Base-by-base conservation (phyloP, 2,329 filamentous ascomycete species). In the Talaromyces funiculosus region DNA sequence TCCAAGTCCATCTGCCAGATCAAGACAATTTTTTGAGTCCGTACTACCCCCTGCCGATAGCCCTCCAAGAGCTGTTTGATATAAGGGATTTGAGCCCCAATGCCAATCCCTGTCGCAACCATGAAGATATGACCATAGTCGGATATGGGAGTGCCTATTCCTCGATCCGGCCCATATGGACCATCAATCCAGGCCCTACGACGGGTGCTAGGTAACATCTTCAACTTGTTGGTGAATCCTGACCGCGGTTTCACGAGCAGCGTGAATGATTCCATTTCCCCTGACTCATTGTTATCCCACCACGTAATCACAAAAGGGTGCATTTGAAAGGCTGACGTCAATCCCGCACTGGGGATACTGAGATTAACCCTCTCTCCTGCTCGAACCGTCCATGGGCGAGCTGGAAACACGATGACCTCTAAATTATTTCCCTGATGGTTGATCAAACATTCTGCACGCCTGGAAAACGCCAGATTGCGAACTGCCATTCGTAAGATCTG, bases 41-140 rank as follows among this genome's bases (percentile, higher is more conserved):
- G 51, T 47, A 69, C 61, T 47, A 64, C 37, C 43, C 64, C 64
- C 16, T 65, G 64, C 33, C 69, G 58, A 58, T 68, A 66, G 14
- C 66, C 63, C 26, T 73, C 62, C 9, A 77, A 64, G 6, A 77
- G 64, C 60, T 74, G 63, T 53, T 72, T 73, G 7, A 77, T 67
- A 64, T 73, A 74, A 8, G 64, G 70, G 53, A 76, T 61, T 40
- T 72, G 63, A 37, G 68, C 67, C n/a, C 66, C 63, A 35, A 77
- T 75, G 2, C 72, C 66, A 38, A 75, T 75, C n/a, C 69, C 66
- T 37, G 65, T 76, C 7, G 69, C 64, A 22, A 75, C 61, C 61
- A 77, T 72, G 3, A 77, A 63, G 18, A 75, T 64, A 60, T 65
- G 64, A 45, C 72, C 60, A 63, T 70, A 75, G 47, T 70, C 53